Base-by-base conservation (phyloP, 176 grass and related monocot genomes). In the Cocos nucifera region DNA sequence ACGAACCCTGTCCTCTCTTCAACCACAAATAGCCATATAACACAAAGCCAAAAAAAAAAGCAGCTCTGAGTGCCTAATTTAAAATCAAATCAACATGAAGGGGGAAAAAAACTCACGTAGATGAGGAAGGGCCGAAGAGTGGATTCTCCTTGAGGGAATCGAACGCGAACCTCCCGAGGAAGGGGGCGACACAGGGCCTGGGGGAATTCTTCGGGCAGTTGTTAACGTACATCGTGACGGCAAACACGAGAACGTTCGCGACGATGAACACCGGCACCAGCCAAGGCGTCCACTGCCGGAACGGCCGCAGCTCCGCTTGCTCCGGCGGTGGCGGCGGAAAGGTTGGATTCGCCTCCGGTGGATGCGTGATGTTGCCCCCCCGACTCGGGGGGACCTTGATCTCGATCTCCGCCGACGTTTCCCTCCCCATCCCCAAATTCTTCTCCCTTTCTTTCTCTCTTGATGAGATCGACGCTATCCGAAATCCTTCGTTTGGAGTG, bases 71-170 rank as follows among this genome's bases (percentile, higher is more conserved):
- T 35, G 32, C 32, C 7, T 35, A 35, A 35, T 35, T 10, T 12
- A 12, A 44, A 12, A 44, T 2, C 8, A 44, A 3, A 14, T 3
- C 6, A 44, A 14, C 10, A 14, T 14, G 10, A 21, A 0, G 1
- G 5, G 28, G 4, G 0, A 54, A 23, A 25, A 61, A 10, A 3
- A 26, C 58, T 65, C 76, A 96, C 91, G 86, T 84, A 29, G 77
- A 17, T 18, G 91, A 77, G 17, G 91, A 96, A 0, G 91, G 86
- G 3, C 91, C 91, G 75, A 96, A 77, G 16, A 96, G 86, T 30
- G 91, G 91, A 58, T 96, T 96, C 75, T 87, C 83, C 58, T 59
- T 82, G 71, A 83, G 75, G 22, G 83, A 86, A 69, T 96, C 75
- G 77, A 96, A 96, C 32, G 91, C 68, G 80, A 96, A 87, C 2